Evolutionary conservation across 108 stramenopile genomes (phyloP).

Genomic region (Pseudonitzschia multistriata): DNA sequence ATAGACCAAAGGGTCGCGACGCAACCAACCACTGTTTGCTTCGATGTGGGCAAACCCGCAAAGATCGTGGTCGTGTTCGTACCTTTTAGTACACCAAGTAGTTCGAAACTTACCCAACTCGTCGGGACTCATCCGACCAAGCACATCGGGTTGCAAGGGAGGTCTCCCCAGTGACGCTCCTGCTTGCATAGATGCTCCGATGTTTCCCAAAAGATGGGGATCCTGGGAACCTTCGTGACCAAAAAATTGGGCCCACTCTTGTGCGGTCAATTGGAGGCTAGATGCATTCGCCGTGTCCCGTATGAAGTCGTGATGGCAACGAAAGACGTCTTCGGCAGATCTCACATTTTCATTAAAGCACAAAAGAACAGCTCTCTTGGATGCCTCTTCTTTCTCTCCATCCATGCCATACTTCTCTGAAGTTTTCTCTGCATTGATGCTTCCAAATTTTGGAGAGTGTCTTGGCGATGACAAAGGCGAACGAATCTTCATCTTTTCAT

Average conservation of each 20-base stretch:
- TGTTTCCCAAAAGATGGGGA: conserved; percentile 39
- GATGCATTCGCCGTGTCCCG: conserved; percentile 80
- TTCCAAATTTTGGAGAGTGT: conserved; percentile 25
- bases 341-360: conserved; percentile 91
- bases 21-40: conserved; percentile 80
- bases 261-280: conserved; percentile 63
- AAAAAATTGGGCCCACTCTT: conserved; percentile 83
- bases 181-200: conserved; percentile 36
- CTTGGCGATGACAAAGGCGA: conserved; percentile 17
- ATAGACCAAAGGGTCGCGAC: conserved; percentile 60
- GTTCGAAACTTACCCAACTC: conserved; percentile 72
- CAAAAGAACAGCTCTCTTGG: conserved; percentile 78
- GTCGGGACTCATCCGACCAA: conserved; percentile 60
- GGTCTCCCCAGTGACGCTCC: conserved; percentile 20
- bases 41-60: conserved; percentile 84
- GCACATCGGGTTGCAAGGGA: conserved; percentile 26
- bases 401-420: conserved; percentile 27
- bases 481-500: conserved; percentile 3
- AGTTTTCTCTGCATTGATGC: conserved; percentile 17
- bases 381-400: conserved; percentile 39
- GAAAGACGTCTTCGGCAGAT: conserved; percentile 82
- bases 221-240: conserved; percentile 40
- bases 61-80: conserved; percentile 82
- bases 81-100: conserved; percentile 85
- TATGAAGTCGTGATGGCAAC: conserved; percentile 89